Conservation (phyloP, 306 rosid species). For the Cicer bijugum region DNA sequence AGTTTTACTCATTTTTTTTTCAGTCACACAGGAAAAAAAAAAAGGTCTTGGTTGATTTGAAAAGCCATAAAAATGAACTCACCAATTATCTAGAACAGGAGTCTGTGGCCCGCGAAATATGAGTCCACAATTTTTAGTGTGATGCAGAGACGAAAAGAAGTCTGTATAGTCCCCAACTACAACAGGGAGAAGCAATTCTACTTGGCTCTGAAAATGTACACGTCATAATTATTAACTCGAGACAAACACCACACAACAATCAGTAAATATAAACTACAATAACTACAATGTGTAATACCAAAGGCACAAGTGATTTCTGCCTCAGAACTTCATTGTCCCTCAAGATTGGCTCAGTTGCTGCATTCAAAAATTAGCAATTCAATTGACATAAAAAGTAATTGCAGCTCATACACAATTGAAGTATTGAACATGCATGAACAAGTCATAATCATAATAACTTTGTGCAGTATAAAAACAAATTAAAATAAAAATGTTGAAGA, state of each 20-base stretch:
- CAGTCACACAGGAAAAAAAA: conserved; percentile 8
- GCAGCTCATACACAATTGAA: conserved; percentile 34
- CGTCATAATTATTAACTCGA: conserved; percentile 30
- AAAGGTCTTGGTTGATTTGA: not conserved
- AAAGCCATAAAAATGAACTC: conserved; percentile 32
- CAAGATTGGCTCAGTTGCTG: conserved; percentile 77
- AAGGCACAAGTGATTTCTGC: conserved; percentile 69
- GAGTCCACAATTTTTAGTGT: conserved; percentile 84
- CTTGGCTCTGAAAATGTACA: conserved; percentile 60
- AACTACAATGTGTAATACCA: conserved; percentile 57
- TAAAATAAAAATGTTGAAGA: not conserved
- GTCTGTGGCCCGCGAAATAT: conserved; percentile 79
- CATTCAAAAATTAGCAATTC: conserved; percentile 40
- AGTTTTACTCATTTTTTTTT: not conserved
- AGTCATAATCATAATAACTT: not conserved
- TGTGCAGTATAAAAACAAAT: too few relatives aligned
- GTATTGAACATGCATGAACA: conserved; percentile 29
- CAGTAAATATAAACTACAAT: conserved; percentile 15
- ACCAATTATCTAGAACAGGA: conserved; percentile 78
- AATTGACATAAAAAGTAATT: conserved; percentile 5
- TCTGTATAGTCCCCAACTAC: conserved; percentile 87
- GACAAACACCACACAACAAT: conserved; percentile 9
- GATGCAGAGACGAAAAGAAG: conserved; percentile 82
- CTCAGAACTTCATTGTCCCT: conserved; percentile 77
- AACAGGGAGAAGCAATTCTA: conserved; percentile 81